phyloP scores from a whole-genome alignment of 805 yeast genomes.

The Yamadazyma olivae region DNA sequence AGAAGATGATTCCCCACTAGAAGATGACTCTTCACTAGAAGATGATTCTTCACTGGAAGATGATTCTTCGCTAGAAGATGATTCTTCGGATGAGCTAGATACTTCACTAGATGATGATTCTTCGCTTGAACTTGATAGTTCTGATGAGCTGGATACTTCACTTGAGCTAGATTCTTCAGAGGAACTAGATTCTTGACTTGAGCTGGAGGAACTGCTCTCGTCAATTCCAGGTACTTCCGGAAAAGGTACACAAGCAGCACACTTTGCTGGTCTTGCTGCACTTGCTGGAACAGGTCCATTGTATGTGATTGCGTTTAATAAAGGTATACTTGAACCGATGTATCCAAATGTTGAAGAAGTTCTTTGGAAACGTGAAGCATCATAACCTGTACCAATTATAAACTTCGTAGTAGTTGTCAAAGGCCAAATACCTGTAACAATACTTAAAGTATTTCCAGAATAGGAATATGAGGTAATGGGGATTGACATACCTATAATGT shows the following conservation, averaged over 20 bases:
- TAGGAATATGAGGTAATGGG: slow-evolving; percentile 1
- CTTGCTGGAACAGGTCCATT: slow-evolving; percentile 5
- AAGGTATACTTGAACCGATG: slow-evolving; percentile 10
- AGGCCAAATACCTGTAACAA: slow-evolving; percentile 1
- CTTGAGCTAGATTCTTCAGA: slow-evolving; percentile 3
- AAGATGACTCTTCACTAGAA: slow-evolving; percentile 5
- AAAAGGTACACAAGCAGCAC: slow-evolving; percentile 14
- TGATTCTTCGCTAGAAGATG: slow-evolving; percentile 5
- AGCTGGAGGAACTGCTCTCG: background rate
- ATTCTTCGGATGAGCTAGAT: slow-evolving; percentile 1
- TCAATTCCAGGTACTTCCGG: slow-evolving; percentile 14
- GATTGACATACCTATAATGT: slow-evolving; percentile 11
- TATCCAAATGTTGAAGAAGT: slow-evolving; percentile 1
- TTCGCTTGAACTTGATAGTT: slow-evolving; percentile 1
- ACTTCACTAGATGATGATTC: background rate
- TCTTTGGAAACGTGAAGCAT: background rate
- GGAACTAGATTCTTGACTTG: slow-evolving; percentile 2
- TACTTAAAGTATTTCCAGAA: slow-evolving; percentile 8
- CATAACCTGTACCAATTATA: slow-evolving; percentile 7
- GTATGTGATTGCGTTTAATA: slow-evolving; percentile 6
- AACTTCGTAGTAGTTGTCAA: background rate
- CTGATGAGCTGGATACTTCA: slow-evolving; percentile 7
- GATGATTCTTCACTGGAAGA: slow-evolving; percentile 6
- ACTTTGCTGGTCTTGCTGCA: slow-evolving; percentile 11
- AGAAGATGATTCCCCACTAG: background rate